These are phyloP conservation scores for Boletus subparvulus DNA, from an alignment of 768 basidiomycete species.

Conservation along the genomic window DNA sequence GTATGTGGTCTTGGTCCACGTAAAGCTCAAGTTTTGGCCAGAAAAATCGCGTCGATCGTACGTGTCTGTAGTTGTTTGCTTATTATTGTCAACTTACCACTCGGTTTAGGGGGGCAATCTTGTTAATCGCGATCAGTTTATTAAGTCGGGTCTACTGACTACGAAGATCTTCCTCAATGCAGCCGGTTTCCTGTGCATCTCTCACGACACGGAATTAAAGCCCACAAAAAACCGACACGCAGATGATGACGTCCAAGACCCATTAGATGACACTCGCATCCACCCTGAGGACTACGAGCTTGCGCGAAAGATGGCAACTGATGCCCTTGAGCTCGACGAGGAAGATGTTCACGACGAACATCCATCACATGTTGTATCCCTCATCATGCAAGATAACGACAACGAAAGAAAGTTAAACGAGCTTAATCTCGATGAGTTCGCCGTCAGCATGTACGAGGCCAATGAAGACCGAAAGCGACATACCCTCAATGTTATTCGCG, in stretches of 20 bases:
- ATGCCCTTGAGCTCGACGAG: conserved; percentile 95
- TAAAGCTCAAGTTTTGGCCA: conserved; percentile 82
- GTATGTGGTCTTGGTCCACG: conserved; percentile 93
- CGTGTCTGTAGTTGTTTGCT: conserved; percentile 25
- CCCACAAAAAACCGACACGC: conserved; percentile 56
- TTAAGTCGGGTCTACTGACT: conserved; percentile 74
- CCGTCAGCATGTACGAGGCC: conserved; percentile 83
- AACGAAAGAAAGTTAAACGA: conserved; percentile 81
- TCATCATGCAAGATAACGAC: conserved; percentile 82
- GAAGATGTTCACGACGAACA: conserved; percentile 93
- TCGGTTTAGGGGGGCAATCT: conserved; percentile 75
- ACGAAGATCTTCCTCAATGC: conserved; percentile 92
- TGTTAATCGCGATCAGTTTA: conserved; percentile 84
- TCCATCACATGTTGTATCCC: conserved; percentile 83
- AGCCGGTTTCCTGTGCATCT: conserved; percentile 86
- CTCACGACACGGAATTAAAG: conserved; percentile 66
- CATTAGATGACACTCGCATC: conserved; percentile 92
- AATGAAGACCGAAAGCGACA: conserved; percentile 86
- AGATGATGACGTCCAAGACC: conserved; percentile 76
- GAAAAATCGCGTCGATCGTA: conserved; percentile 77
- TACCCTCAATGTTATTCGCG: conserved; percentile 83
- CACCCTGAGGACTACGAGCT: conserved; percentile 98
- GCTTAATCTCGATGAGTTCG: conserved; percentile 94
- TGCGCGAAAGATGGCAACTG: conserved; percentile 97
- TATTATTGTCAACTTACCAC: neutral